Evolutionary conservation across 176 grass and related monocot species (phyloP).

Genomic region (Oryza glumipatula): DNA sequence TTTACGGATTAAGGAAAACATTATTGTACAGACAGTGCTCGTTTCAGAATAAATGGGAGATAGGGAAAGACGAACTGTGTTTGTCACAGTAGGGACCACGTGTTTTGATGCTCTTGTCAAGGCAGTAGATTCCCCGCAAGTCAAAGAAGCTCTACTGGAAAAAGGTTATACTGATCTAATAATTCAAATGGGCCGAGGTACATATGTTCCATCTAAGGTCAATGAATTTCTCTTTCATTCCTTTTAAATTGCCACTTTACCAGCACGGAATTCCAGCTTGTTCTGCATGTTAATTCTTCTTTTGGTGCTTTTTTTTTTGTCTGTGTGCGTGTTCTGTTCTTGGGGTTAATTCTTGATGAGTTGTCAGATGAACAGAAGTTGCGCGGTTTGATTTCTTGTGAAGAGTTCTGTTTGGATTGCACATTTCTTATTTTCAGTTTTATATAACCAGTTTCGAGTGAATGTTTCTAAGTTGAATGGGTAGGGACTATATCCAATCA

Average conservation of each 20-base stretch:
- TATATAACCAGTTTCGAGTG: background rate
- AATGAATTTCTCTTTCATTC: background rate
- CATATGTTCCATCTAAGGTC: slow-evolving; percentile 67
- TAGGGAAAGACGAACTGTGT: slow-evolving; percentile 40
- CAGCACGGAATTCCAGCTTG: slow-evolving; percentile 10
- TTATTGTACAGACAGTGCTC: background rate
- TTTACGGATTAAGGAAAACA: background rate
- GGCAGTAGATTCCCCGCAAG: slow-evolving; percentile 48
- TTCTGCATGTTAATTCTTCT: background rate
- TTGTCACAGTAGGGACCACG: slow-evolving; percentile 76
- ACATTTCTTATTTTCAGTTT: background rate
- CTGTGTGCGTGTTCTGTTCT: background rate
- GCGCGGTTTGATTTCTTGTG: background rate
- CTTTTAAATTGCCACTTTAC: background rate
- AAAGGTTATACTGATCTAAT: slow-evolving; percentile 62
- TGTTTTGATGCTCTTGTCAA: slow-evolving; percentile 66
- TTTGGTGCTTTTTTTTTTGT: background rate
- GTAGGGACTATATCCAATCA: background rate
- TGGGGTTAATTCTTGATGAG: background rate
- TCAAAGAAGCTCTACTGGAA: slow-evolving; percentile 54
- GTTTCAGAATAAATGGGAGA: slow-evolving; percentile 16
- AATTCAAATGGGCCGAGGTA: slow-evolving; percentile 70
- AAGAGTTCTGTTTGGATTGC: background rate
- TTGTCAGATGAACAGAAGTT: background rate
- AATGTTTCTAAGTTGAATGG: background rate